Conservation (phyloP, 176 grass and related monocot species). For the Paspalum vaginatum region DNA sequence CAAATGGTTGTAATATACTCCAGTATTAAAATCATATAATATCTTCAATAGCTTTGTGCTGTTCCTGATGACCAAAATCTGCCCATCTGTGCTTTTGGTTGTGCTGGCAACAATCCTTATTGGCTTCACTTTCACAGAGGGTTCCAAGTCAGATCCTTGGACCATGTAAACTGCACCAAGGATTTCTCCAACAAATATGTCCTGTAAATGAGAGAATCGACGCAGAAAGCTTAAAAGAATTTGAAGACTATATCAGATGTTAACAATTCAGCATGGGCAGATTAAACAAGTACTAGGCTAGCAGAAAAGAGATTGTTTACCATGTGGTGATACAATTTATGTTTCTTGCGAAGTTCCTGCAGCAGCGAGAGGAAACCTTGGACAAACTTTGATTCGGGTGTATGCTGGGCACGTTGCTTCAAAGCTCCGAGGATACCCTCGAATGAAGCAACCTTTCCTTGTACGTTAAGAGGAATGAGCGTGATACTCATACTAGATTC, state of each 20-base stretch:
- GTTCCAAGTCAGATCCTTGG: slow-evolving; percentile 37
- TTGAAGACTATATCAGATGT: background rate
- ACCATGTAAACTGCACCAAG: slow-evolving; percentile 72
- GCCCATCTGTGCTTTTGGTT: slow-evolving; percentile 46
- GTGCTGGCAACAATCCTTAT: slow-evolving; percentile 43
- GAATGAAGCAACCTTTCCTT: slow-evolving; percentile 65
- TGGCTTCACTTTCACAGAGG: slow-evolving; percentile 30
- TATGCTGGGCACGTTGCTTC: slow-evolving; percentile 26
- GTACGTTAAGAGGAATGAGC: slow-evolving; percentile 62
- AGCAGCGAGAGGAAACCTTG: slow-evolving; percentile 55
- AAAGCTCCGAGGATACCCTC: slow-evolving; percentile 45
- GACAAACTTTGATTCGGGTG: slow-evolving; percentile 69
- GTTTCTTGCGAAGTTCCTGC: slow-evolving; percentile 52
- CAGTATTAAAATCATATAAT: slow-evolving; percentile 50
- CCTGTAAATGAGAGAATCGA: slow-evolving; percentile 26
- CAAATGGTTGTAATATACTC: slow-evolving; percentile 50
- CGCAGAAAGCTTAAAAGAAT: background rate
- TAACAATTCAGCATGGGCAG: background rate
- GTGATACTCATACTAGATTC: slow-evolving; percentile 67
- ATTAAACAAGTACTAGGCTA: background rate
- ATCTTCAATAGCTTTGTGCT: slow-evolving; percentile 42
- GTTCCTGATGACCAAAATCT: slow-evolving; percentile 38
- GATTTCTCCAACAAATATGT: slow-evolving; percentile 72
- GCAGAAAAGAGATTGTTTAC: slow-evolving; percentile 38
- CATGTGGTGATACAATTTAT: slow-evolving; percentile 68